Conservation (phyloP, 805 yeast genomes). For the Saitoella complicata region DNA sequence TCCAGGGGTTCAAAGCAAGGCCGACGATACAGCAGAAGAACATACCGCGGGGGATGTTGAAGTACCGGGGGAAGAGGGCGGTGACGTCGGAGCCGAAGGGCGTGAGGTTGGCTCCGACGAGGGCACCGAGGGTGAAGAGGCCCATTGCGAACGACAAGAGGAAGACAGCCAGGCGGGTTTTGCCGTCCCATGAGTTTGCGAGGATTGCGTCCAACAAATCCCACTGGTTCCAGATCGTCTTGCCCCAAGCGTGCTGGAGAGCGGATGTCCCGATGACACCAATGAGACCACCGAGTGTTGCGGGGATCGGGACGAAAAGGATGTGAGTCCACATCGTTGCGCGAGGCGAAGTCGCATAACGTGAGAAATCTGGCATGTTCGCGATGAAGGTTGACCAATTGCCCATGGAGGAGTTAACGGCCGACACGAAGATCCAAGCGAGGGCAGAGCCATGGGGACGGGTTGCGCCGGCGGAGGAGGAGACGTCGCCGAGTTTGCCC, state of each 20-base stretch:
- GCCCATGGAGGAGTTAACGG: slow-evolving; percentile 6
- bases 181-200: no score
- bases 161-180: slow-evolving; percentile 55
- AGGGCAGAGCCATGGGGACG: slow-evolving; percentile 3
- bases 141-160: slow-evolving; percentile 54
- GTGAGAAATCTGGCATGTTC: slow-evolving; percentile 5
- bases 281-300: no score
- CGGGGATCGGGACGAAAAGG: no score
- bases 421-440: slow-evolving; percentile 6
- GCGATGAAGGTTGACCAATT: slow-evolving; percentile 5
- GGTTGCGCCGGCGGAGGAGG: slow-evolving; percentile 16
- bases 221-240: no score
- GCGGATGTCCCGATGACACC: no score
- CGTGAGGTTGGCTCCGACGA: slow-evolving; percentile 42
- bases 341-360: no score
- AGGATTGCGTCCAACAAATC: no score
- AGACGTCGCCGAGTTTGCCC: slow-evolving; percentile 65
- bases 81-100: slow-evolving; percentile 34
- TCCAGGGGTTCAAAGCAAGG: slow-evolving; percentile 71
- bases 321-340: no score
- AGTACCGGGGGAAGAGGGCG: slow-evolving; percentile 30
- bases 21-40: slow-evolving; percentile 56
- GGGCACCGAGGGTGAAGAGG: slow-evolving; percentile 62
- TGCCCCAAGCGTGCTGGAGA: no score
- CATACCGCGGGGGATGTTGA: slow-evolving; percentile 51